Base-by-base conservation (phyloP, 2,329 filamentous ascomycete genomes). In the Coleophoma cylindrospora region DNA sequence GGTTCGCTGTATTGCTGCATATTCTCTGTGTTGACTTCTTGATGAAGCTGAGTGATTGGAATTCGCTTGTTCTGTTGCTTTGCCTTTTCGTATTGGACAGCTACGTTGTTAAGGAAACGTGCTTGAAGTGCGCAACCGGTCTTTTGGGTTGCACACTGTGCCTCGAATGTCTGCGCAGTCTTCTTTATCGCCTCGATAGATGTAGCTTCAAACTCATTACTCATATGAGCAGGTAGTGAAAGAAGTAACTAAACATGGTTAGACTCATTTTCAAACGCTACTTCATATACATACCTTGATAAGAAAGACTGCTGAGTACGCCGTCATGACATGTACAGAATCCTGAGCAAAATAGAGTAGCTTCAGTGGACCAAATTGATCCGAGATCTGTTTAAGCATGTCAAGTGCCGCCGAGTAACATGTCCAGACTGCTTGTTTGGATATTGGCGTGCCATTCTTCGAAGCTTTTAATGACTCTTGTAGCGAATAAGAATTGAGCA, bases 311-410 rank as follows among this genome's bases (percentile, higher is more conserved):
- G 68, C 66, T n/a, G 66, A 64, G 51, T 72, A 70, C 3, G 69
- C 69, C 14, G 65, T 66, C 69, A 71, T 71, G 13, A 70, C 67
- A 52, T 72, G 69, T 5, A 72, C 59, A 1, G 69, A 70, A 47
- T 71, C 69, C 52, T 72, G 69, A 3, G 64, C 66, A 54, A 70
- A 72, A 50, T 67, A 70, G 0, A 72, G 56, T 40, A 62, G 61
- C 3, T 64, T 61, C 1, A 64, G 51, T 45, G 62, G 56, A 13
- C 57, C 55, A 32, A 57, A 50, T 17, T 53, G 48, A 19, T 54
- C 45, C 14, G 61, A 60, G 15, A 70, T 65, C 17, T 69, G 49
- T 17, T 61, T 58, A 4, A 71, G 53, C 62, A 64, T 64, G 17
- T 60, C 56, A 15, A 67, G 61, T 21, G 67, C 65, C 19, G 61